phyloP scores from a whole-genome alignment of 208 protist species.

The Leishmania amazonensis region DNA sequence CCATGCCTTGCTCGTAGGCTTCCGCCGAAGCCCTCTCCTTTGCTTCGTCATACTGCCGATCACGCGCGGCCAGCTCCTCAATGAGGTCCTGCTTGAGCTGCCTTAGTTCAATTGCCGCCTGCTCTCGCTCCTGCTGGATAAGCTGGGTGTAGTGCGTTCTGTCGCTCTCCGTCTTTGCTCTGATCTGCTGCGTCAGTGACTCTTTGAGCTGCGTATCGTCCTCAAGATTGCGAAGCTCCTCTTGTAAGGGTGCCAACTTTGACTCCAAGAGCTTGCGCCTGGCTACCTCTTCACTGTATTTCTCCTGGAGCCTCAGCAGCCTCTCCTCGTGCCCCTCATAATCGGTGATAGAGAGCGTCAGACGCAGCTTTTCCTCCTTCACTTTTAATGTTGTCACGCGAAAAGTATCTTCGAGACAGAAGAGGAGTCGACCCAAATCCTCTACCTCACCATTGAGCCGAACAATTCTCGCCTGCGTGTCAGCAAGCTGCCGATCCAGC shows the following conservation, averaged over 20 bases:
- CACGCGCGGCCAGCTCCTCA: slow-evolving; percentile 51
- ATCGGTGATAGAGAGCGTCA: slow-evolving; percentile 42
- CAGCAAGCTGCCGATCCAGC: slow-evolving; percentile 56
- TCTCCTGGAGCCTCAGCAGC: slow-evolving; percentile 39
- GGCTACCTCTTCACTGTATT: slow-evolving; percentile 38
- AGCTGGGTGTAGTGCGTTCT: slow-evolving; percentile 59
- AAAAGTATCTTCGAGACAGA: slow-evolving; percentile 46
- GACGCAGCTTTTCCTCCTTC: slow-evolving; percentile 50
- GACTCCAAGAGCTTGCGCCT: slow-evolving; percentile 49
- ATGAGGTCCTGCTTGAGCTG: slow-evolving; percentile 70
- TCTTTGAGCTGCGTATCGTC: slow-evolving; percentile 61
- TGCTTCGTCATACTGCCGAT: slow-evolving; percentile 56
- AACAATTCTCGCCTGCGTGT: slow-evolving; percentile 46
- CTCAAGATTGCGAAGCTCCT: slow-evolving; percentile 39
- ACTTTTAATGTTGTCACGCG: slow-evolving; percentile 47
- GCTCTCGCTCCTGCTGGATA: slow-evolving; percentile 65
- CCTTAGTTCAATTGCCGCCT: slow-evolving; percentile 55
- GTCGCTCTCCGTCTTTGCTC: slow-evolving; percentile 70
- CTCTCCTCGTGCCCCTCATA: slow-evolving; percentile 52
- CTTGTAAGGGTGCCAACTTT: slow-evolving; percentile 48
- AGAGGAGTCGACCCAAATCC: slow-evolving; percentile 55
- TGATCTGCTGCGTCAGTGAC: slow-evolving; percentile 50
- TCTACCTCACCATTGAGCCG: slow-evolving; percentile 52
- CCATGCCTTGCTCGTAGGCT: slow-evolving; percentile 58
- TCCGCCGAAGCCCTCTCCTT: slow-evolving; percentile 50